Evolutionary conservation across 108 stramenopile species (phyloP).

Genomic region (Cyclotella sp.): DNA sequence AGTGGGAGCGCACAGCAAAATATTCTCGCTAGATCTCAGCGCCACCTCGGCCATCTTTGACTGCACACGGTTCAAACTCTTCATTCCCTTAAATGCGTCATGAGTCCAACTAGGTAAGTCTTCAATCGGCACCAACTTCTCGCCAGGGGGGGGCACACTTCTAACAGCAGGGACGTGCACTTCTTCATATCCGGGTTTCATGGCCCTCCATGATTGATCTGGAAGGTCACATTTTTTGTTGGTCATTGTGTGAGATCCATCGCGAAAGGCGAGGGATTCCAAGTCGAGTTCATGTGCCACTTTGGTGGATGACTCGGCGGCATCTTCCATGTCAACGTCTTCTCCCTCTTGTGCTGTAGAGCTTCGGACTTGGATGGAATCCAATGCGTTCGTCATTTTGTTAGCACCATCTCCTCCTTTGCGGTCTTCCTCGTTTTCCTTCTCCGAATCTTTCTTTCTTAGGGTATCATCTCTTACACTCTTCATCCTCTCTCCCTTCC

Average conservation of each 20-base stretch:
- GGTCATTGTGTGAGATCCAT: slow-evolving; percentile 94
- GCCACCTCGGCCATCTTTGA: slow-evolving; percentile 93
- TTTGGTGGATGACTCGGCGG: slow-evolving; percentile 30
- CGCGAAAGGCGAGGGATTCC: slow-evolving; percentile 87
- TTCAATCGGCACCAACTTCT: slow-evolving; percentile 79
- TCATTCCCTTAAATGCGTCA: slow-evolving; percentile 94
- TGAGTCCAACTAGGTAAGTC: slow-evolving; percentile 98
- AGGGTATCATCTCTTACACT: slow-evolving; percentile 64
- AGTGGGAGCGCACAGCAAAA: slow-evolving; percentile 98
- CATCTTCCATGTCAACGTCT: slow-evolving; percentile 53
- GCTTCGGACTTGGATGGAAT: slow-evolving; percentile 67
- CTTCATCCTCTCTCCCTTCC: slow-evolving; percentile 82
- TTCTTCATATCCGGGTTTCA: slow-evolving; percentile 98
- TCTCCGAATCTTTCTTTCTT: slow-evolving; percentile 46
- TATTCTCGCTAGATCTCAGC: slow-evolving; percentile 87
- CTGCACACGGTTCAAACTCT: slow-evolving; percentile 97
- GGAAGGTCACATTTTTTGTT: slow-evolving; percentile 94
- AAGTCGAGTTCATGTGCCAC: slow-evolving; percentile 83
- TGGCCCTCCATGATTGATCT: slow-evolving; percentile 91
- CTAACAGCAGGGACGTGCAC: slow-evolving; percentile 97
- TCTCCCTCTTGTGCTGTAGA: slow-evolving; percentile 30
- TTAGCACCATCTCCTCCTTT: slow-evolving; percentile 24
- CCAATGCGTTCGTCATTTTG: slow-evolving; percentile 65
- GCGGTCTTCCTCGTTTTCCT: slow-evolving; percentile 45
- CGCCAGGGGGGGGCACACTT: slow-evolving; percentile 77